Evolutionary conservation across 2,329 filamentous ascomycete genomes (phyloP), one percentile per base, ranked within the genome.

Genomic region (Emergomyces pasteurianus): DNA sequence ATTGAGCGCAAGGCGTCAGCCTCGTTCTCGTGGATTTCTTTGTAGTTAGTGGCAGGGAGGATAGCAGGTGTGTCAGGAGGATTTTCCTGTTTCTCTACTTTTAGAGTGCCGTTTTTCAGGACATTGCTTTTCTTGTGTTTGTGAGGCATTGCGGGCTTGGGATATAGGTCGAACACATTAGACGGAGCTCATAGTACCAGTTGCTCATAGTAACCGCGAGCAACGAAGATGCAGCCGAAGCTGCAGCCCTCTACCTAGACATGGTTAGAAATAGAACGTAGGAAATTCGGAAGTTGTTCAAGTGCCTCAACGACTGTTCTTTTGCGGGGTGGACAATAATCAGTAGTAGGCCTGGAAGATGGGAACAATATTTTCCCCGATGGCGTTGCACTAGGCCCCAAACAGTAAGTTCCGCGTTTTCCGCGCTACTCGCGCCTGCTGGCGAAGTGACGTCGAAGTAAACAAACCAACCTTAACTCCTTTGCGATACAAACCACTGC

Each of bases 1-100:
- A 97, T 95, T 49, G 92, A 89, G 68, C 88, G 82, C 62, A 97
- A 80, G 52, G 86, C 92, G 71, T 94, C 83, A 61, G 95, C 81
- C 77, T 97, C 94, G 71, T 96, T 89, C 69, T 88, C 81, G 76
- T 97, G 94, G 40, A 89, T 85, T 75, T 95, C 88, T 65, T 86
- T 84, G 76, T 96, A 95, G 70, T 91, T 79, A 62, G 81, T 81
- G 47, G 76, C 68, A 42, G 75, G 68, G 65, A 71, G 63, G 60
- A 71, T 62, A 47, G 73, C 67, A 18, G 71, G 70, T 63, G 69
- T 67, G 58, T 71, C 66, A 42, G 70, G 66, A 64, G 63, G 67
- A 63, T 60, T 62, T 65, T 67, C 67, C 67, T 71, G 73, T 66
- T 72, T 75, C 70, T 73, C 70, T 62, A 66, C 67, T 67, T 66